Percentiles rank a stretch among this genome's conserved stretches.
Evolutionary conservation across 1,284 basidiomycete genomes (phyloP).

Genomic region (Hortiboletus rubellus): DNA sequence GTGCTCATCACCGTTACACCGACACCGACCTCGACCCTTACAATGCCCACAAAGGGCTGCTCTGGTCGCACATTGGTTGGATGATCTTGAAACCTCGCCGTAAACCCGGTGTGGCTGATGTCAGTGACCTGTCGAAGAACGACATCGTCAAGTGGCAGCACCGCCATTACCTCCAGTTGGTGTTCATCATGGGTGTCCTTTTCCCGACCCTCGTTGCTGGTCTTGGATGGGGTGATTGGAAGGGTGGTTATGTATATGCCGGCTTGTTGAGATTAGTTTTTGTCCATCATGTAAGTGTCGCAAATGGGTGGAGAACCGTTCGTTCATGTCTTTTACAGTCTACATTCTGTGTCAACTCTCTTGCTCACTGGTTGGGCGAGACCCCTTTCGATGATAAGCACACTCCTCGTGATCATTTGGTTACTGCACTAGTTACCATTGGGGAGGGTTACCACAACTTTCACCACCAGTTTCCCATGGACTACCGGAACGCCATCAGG

Average conservation of each 20-base stretch:
- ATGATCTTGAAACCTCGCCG: slow-evolving; percentile 89
- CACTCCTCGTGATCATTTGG: slow-evolving; percentile 84
- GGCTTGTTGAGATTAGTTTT: slow-evolving; percentile 79
- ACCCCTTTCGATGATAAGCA: slow-evolving; percentile 94
- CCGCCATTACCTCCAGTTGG: slow-evolving; percentile 71
- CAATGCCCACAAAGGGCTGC: slow-evolving; percentile 83
- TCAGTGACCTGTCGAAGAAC: slow-evolving; percentile 81
- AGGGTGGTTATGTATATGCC: slow-evolving; percentile 87
- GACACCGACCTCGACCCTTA: slow-evolving; percentile 96
- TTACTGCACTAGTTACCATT: slow-evolving; percentile 86
- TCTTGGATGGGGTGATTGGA: slow-evolving; percentile 80
- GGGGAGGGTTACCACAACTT: slow-evolving; percentile 98
- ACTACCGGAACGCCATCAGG: slow-evolving; percentile 91
- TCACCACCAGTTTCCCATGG: slow-evolving; percentile 94
- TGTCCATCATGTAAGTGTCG: slow-evolving; percentile 79
- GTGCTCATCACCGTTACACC: slow-evolving; percentile 93
- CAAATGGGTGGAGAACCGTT: background rate
- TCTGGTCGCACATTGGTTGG: slow-evolving; percentile 88
- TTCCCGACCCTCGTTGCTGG: slow-evolving; percentile 80
- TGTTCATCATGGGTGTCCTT: slow-evolving; percentile 72
- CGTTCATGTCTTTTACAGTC: slow-evolving; percentile 51
- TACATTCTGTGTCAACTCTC: slow-evolving; percentile 94
- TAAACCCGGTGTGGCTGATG: slow-evolving; percentile 86
- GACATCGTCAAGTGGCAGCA: slow-evolving; percentile 87
- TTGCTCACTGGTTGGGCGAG: slow-evolving; percentile 93